Percentiles rank a stretch among this genome's conserved stretches.
These are phyloP conservation scores for Adenanthera pavonina DNA, from an alignment of 306 rosid species.

Conservation along the genomic window DNA sequence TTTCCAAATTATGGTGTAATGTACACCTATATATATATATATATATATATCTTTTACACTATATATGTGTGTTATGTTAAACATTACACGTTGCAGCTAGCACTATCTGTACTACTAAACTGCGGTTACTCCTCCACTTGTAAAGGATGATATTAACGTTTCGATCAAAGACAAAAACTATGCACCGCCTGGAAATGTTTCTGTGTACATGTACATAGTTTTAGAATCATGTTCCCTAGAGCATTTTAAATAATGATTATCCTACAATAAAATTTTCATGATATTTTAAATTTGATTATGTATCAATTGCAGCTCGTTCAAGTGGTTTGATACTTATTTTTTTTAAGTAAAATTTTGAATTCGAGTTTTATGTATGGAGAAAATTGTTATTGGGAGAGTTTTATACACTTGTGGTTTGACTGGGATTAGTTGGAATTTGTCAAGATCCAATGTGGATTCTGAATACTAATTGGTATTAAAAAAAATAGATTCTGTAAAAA, in stretches of 20 bases:
- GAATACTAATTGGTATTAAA: too few species aligned
- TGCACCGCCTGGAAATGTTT: background rate
- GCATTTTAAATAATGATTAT: background rate
- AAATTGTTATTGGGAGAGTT: too few species aligned
- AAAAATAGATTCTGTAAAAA: background rate
- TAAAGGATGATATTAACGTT: background rate
- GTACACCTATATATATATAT: too few species aligned
- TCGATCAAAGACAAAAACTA: background rate
- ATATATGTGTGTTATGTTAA: background rate
- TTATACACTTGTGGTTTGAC: too few species aligned
- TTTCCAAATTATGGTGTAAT: conserved; percentile 5
- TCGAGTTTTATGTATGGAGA: too few species aligned
- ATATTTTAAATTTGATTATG: too few species aligned
- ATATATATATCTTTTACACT: background rate
- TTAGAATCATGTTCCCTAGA: too few species aligned
- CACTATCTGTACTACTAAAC: background rate
- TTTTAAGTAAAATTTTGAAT: too few species aligned
- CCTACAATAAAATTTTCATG: background rate
- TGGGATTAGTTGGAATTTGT: too few species aligned
- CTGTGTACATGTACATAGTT: background rate
- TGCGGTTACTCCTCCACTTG: background rate
- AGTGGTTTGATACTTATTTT: too few species aligned
- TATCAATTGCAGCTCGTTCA: too few species aligned
- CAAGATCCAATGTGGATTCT: too few species aligned
- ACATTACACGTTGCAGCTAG: background rate